Base-by-base conservation (phyloP, 2,329 filamentous ascomycete genomes). In the Didymella sp. region DNA sequence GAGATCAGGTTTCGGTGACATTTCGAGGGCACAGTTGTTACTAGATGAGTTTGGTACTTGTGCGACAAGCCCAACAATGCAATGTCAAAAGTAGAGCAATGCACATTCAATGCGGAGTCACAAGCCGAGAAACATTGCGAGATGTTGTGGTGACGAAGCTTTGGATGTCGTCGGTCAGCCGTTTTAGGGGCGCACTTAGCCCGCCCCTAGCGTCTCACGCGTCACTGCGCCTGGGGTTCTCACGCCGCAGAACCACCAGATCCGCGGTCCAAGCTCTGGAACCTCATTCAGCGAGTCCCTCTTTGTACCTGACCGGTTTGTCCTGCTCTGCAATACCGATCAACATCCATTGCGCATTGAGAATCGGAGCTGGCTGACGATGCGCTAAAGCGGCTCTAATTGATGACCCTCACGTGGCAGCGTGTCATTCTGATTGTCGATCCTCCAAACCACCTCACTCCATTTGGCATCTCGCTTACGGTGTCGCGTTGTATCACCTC, bases 401-500 rank as follows among this genome's bases (percentile, higher is more conserved):
- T 33, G 44, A 45, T 42, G 13, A 46, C 50, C 15, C 48, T 54
- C 56, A 58, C 56, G 56, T 58, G 56, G 38, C 35, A 50, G 50
- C 50, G 54, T 46, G 48, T 52, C 54, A 56, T 44, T 31, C 30
- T 47, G 38, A 41, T 44, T 45, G 50, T 53, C 49, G 56, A 58
- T 58, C 56, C 15, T 33, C 46, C 50, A 50, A 17, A 52, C 48
- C 47, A 51, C 42, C 47, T 56, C 52, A 50, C 52, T 56, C 54
- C 54, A 57, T 57, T 57, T 37, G 54, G 47, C 49, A 45, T 49
- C 48, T 58, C 56, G 56, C 49, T 58, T 58, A 58, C 41, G n/a
- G 35, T 38, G 40, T 49, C 50, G 56, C 40, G 49, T 58, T 58
- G 56, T 58, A 46, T 50, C 50, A 58, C 56, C 49, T 53, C 45